Evolutionary conservation across 495 filamentous ascomycete genomes (phyloP).

Genomic region (Eremomyces bilateralis): DNA sequence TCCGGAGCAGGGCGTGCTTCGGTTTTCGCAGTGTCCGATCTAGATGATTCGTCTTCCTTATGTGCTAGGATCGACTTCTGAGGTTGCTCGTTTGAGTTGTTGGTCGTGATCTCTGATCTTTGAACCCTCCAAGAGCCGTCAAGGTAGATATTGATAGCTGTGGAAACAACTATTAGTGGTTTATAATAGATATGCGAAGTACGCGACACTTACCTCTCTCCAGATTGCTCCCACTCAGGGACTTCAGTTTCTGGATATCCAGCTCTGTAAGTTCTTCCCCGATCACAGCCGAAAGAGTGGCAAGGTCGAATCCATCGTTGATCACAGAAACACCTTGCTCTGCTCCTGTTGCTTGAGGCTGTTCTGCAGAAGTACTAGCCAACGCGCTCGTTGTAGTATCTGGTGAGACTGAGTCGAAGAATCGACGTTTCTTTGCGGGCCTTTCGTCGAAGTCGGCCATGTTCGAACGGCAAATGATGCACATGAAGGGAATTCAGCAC

Average conservation of each 20-base stretch:
- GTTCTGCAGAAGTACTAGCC: conserved; percentile 9
- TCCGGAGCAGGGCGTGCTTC: neutral
- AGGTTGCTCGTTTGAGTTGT: conserved; percentile 1
- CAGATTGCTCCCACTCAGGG: conserved; percentile 20
- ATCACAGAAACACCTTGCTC: neutral
- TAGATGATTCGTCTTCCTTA: neutral
- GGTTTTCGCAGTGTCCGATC: neutral
- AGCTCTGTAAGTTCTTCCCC: conserved; percentile 34
- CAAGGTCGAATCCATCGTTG: conserved; percentile 36
- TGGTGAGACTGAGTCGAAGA: conserved; percentile 41
- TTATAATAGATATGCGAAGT: too few relatives aligned
- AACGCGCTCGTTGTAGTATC: conserved; percentile 2
- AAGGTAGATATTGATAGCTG: conserved; percentile 52
- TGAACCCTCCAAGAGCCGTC: conserved; percentile 68
- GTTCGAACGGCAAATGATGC: too few relatives aligned
- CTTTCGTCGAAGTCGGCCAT: conserved; percentile 33
- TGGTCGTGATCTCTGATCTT: too few relatives aligned
- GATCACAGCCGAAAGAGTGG: conserved; percentile 46
- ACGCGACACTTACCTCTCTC: conserved; percentile 18
- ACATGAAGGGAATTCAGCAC: too few relatives aligned
- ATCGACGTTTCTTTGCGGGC: conserved; percentile 61
- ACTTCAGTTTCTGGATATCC: conserved; percentile 15
- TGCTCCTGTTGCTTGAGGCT: conserved; percentile 4
- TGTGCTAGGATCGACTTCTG: neutral
- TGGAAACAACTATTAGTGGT: neutral